A percentile compares a stretch with the other conserved stretches of the same genome.
Conservation (phyloP, 2,329 filamentous ascomycete species). For the Phyllosticta ampelicida region DNA sequence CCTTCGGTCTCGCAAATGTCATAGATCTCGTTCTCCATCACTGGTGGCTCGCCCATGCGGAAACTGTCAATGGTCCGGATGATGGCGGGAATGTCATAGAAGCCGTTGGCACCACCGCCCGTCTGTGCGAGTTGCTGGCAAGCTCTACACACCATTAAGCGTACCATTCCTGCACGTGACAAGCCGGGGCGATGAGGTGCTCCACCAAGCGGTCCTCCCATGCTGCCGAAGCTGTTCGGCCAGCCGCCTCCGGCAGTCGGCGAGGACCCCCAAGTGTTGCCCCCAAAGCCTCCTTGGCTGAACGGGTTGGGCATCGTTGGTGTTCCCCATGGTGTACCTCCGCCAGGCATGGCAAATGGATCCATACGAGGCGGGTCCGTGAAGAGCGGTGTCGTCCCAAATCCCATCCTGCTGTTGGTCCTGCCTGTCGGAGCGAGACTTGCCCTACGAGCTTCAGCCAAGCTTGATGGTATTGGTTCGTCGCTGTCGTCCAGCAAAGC, state of each 20-base stretch:
- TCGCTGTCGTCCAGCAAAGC: constrained; percentile 59
- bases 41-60: constrained; percentile 48
- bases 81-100: constrained; percentile 56
- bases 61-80: constrained; percentile 51
- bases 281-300: constrained; percentile 29
- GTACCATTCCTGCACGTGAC: constrained; percentile 52
- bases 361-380: constrained; percentile 23
- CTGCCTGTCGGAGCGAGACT: constrained; percentile 25
- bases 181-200: constrained; percentile 23
- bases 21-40: constrained; percentile 58
- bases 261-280: constrained; percentile 30
- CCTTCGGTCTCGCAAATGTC: constrained; percentile 88
- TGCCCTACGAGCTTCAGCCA: constrained; percentile 27
- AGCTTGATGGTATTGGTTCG: constrained; percentile 45
- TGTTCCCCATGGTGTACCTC: constrained; percentile 32
- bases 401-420: constrained; percentile 22
- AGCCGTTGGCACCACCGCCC: constrained; percentile 46
- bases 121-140: constrained; percentile 53
- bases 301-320: constrained; percentile 20
- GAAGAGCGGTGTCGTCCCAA: constrained; percentile 24
- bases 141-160: constrained; percentile 64
- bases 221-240: constrained; percentile 21
- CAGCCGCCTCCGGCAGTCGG: constrained; percentile 23
- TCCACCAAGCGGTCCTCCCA: constrained; percentile 17
- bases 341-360: constrained; percentile 22